Evolutionary conservation across 345 rosid genomes (phyloP).

Genomic region (Eucalyptus leucophloia): DNA sequence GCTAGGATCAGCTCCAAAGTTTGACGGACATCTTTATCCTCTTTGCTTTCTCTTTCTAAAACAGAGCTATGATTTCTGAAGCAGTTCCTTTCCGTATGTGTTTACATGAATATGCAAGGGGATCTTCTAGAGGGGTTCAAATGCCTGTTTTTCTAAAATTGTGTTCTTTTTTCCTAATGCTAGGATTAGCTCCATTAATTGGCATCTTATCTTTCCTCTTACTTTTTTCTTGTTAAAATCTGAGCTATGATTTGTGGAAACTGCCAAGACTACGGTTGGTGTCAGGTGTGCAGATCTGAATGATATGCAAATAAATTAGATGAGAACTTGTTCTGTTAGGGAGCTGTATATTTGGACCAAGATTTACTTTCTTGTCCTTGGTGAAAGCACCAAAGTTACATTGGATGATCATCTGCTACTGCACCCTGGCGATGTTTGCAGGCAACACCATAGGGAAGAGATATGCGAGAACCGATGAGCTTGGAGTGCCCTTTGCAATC

Average conservation of each 20-base stretch:
- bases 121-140: neutral
- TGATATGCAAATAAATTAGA: neutral
- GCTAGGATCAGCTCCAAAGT: neutral
- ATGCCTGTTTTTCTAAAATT: neutral
- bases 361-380: neutral
- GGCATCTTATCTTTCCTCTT: neutral
- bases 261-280: too few relatives aligned
- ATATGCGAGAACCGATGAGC: conserved; percentile 90
- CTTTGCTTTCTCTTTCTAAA: neutral
- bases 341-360: neutral
- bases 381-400: neutral
- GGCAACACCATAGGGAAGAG: conserved; percentile 93
- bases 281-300: neutral
- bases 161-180: neutral
- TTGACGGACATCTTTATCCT: neutral
- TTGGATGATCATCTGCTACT: neutral
- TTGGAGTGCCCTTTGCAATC: conserved; percentile 93
- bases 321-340: neutral
- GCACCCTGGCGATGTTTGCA: conserved; percentile 1
- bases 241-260: neutral
- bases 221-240: neutral
- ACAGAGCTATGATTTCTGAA: neutral
- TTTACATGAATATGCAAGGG: neutral
- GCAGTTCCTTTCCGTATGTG: neutral
- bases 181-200: neutral